Percentiles rank a stretch among this genome's conserved stretches.
These are phyloP conservation scores for Nematocida sp. DNA, from an alignment of 371 early-diverging fungal genomes.

Conservation along the genomic window DNA sequence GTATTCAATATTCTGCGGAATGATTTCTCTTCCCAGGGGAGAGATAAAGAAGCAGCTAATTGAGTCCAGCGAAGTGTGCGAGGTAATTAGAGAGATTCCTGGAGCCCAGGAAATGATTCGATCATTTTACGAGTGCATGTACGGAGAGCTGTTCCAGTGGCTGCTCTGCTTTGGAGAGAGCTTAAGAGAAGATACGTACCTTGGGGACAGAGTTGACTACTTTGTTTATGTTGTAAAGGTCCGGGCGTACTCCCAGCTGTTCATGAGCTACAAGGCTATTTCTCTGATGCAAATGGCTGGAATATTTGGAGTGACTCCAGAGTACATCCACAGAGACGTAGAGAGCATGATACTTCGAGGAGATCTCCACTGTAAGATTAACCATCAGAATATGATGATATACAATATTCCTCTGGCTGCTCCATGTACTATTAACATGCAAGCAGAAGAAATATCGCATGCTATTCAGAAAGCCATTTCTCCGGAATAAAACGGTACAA, in stretches of 20 bases:
- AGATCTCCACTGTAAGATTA: slow-evolving; percentile 91
- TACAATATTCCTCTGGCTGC: slow-evolving; percentile 21
- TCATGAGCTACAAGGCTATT: slow-evolving; percentile 88
- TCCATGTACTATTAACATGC: not conserved
- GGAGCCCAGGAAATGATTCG: slow-evolving; percentile 71
- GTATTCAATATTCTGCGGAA: slow-evolving; percentile 80
- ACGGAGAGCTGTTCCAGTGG: slow-evolving; percentile 78
- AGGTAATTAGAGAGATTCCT: slow-evolving; percentile 79
- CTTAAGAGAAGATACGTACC: slow-evolving; percentile 68
- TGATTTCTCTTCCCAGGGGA: slow-evolving; percentile 78
- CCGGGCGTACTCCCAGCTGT: slow-evolving; percentile 84
- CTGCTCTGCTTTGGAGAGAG: slow-evolving; percentile 68
- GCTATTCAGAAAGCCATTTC: slow-evolving; percentile 38
- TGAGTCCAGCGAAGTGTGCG: slow-evolving; percentile 81
- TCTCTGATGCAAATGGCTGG: slow-evolving; percentile 88
- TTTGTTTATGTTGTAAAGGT: slow-evolving; percentile 88
- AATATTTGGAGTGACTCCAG: slow-evolving; percentile 86
- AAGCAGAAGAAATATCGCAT: slow-evolving; percentile 42
- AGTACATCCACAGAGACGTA: slow-evolving; percentile 73
- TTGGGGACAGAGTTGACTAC: slow-evolving; percentile 71
- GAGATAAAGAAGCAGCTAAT: slow-evolving; percentile 82
- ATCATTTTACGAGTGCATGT: slow-evolving; percentile 84
- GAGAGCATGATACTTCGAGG: slow-evolving; percentile 87
- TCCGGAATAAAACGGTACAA: not conserved
- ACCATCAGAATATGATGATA: slow-evolving; percentile 66